A percentile compares a stretch with the other conserved stretches of the same genome.
Evolutionary conservation across 1,139 yeast genomes (phyloP).

Genomic region (Blastobotrys apis): DNA sequence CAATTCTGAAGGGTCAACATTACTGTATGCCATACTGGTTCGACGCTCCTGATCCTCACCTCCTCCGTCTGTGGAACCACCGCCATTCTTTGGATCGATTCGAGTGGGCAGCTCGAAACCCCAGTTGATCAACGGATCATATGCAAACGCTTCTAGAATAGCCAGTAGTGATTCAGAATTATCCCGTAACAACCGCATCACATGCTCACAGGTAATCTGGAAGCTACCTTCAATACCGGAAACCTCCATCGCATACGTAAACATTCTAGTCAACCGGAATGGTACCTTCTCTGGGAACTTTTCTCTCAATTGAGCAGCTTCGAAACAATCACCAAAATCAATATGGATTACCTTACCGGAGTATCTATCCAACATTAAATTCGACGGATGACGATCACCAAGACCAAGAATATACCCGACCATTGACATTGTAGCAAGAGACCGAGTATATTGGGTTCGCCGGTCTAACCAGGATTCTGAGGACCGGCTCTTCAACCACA

Average conservation of each 20-base stretch:
- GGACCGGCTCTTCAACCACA: constrained; percentile 93
- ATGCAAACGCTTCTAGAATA: constrained; percentile 95
- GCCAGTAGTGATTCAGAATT: constrained; percentile 98
- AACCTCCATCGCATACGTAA: constrained; percentile 98
- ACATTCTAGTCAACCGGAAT: constrained; percentile 92
- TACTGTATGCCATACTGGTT: constrained; percentile 12
- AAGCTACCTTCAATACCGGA: constrained; percentile 98
- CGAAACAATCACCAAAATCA: constrained; percentile 99
- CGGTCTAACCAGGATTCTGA: constrained; percentile 98
- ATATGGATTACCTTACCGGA: constrained; percentile 96
- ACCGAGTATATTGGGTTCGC: constrained; percentile 91
- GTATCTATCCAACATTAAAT: constrained; percentile 86
- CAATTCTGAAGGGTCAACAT: constrained; percentile 54
- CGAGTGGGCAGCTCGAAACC: constrained; percentile 91
- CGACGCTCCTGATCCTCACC: constrained; percentile 5
- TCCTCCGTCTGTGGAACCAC: no score
- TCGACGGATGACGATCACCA: constrained; percentile 98
- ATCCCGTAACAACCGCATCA: constrained; percentile 88
- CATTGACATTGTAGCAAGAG: constrained; percentile 98
- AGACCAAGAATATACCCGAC: constrained; percentile 93
- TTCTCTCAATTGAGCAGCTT: constrained; percentile 93
- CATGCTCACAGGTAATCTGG: constrained; percentile 95
- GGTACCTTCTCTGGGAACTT: constrained; percentile 98
- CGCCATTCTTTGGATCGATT: constrained; percentile 16
- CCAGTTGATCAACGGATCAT: constrained; percentile 98